Evolutionary conservation across 164 flowering plant genomes (phyloP).

Genomic region (Nymphaea thermarum): DNA sequence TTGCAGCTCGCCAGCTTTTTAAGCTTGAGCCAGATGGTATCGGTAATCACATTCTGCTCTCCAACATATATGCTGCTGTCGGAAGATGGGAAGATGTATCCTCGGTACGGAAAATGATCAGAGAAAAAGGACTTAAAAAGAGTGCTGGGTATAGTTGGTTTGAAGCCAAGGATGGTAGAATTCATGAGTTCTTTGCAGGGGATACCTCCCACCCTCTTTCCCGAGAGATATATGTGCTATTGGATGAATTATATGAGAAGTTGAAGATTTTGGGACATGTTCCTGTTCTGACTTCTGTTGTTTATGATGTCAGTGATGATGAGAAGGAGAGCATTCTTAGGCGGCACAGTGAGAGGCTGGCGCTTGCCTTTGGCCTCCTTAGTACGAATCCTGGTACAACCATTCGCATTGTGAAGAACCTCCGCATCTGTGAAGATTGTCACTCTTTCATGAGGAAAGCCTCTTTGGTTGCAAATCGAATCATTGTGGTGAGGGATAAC

Average conservation of each 20-base stretch:
- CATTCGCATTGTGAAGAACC: constrained; percentile 15
- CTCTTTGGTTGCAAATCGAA: constrained; percentile 9
- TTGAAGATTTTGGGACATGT: constrained; percentile 9
- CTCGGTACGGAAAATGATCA: constrained; percentile 12
- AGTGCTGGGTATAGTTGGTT: constrained; percentile 22
- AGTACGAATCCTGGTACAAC: constrained; percentile 7
- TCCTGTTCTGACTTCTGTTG: constrained; percentile 13
- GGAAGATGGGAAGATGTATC: constrained; percentile 14
- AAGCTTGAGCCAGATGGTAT: constrained; percentile 15
- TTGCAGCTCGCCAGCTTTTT: constrained; percentile 16
- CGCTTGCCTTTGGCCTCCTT: constrained; percentile 15
- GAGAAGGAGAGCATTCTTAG: constrained; percentile 9
- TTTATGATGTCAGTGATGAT: constrained; percentile 12
- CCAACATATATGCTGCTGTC: constrained; percentile 17
- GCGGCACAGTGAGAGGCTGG: constrained; percentile 18
- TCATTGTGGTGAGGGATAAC: constrained; percentile 16
- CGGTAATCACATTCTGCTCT: constrained; percentile 14
- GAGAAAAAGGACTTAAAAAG: constrained; percentile 13
- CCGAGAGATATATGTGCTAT: constrained; percentile 9
- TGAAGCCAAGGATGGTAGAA: constrained; percentile 15
- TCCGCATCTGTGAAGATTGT: constrained; percentile 19
- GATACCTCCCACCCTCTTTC: constrained; percentile 11
- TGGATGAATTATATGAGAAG: constrained; percentile 13
- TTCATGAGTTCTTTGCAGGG: constrained; percentile 18
- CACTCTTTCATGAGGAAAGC: constrained; percentile 14